These are phyloP conservation scores for Noccaea bulbosa DNA, from an alignment of 345 rosid species.

Conservation along the genomic window DNA sequence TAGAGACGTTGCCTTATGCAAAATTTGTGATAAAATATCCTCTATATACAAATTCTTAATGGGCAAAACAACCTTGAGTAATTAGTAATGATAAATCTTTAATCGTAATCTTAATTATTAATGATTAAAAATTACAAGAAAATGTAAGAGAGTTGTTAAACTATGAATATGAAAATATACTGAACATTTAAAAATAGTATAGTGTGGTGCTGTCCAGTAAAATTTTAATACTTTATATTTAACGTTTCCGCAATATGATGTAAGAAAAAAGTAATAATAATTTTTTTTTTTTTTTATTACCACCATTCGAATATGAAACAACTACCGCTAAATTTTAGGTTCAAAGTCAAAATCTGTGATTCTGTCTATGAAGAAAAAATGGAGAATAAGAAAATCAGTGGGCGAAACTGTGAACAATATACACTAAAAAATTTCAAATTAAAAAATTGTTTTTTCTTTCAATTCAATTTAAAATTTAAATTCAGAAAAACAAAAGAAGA, in stretches of 20 bases:
- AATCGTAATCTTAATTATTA: too few species aligned
- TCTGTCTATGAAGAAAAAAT: not conserved
- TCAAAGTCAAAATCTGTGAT: not conserved
- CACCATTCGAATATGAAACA: constrained; percentile 14
- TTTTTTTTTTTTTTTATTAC: too few species aligned
- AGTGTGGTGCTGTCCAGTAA: not conserved
- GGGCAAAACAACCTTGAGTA: constrained; percentile 6
- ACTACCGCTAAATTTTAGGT: constrained; percentile 6
- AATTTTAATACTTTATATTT: too few species aligned
- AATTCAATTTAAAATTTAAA: constrained; percentile 2
- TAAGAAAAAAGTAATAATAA: too few species aligned
- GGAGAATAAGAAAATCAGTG: not conserved
- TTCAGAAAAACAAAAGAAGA: constrained; percentile 4
- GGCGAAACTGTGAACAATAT: constrained; percentile 2
- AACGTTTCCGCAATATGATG: too few species aligned
- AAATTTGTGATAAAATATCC: not conserved
- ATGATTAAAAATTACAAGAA: too few species aligned
- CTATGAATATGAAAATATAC: too few species aligned
- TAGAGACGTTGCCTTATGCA: not conserved
- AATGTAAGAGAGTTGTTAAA: too few species aligned
- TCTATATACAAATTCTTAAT: not conserved
- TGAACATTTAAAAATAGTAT: too few species aligned
- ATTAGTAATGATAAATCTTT: too few species aligned
- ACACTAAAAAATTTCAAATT: not conserved
- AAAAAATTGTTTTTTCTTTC: not conserved